Conservation (phyloP, 768 basidiomycete species). For the Pleurotus pulmonarius region DNA sequence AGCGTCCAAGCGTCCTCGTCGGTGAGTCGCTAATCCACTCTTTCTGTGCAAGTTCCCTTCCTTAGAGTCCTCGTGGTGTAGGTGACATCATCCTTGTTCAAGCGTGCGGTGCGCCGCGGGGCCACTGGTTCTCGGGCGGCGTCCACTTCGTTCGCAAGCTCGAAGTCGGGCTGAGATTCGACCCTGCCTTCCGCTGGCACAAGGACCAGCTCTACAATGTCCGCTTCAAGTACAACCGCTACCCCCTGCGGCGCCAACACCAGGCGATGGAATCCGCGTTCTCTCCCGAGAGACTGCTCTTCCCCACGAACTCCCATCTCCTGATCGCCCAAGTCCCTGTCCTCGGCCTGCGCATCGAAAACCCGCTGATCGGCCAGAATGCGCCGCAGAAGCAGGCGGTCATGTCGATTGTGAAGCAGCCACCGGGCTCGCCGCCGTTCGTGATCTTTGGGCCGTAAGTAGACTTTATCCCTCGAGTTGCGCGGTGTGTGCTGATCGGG, state of each 20-base stretch:
- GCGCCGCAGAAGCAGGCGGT: slow-evolving; percentile 49
- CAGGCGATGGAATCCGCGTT: slow-evolving; percentile 41
- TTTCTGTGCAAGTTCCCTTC: neutral
- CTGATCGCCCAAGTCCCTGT: slow-evolving; percentile 15
- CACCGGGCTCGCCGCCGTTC: slow-evolving; percentile 48
- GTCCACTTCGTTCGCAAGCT: slow-evolving; percentile 44
- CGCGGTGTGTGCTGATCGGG: neutral
- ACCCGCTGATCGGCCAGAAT: slow-evolving; percentile 35
- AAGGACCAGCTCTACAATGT: slow-evolving; percentile 43
- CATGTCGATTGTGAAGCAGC: slow-evolving; percentile 39
- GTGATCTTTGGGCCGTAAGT: slow-evolving; percentile 65
- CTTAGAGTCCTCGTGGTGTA: neutral
- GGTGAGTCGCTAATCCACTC: slow-evolving; percentile 15
- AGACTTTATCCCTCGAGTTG: neutral
- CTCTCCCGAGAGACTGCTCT: slow-evolving; percentile 38
- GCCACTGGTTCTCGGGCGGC: slow-evolving; percentile 36
- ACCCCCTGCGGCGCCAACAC: slow-evolving; percentile 52
- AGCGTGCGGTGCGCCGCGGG: slow-evolving; percentile 16
- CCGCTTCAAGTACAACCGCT: slow-evolving; percentile 52
- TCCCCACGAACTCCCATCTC: slow-evolving; percentile 34
- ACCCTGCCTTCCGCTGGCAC: slow-evolving; percentile 37
- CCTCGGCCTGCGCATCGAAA: slow-evolving; percentile 2
- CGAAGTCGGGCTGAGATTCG: slow-evolving; percentile 44
- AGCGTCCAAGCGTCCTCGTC: slow-evolving; percentile 53
- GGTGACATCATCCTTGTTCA: slow-evolving; percentile 38